These are phyloP conservation scores for Apiospora hydei DNA, from an alignment of 2,329 filamentous ascomycete species.

Conservation along the genomic window DNA sequence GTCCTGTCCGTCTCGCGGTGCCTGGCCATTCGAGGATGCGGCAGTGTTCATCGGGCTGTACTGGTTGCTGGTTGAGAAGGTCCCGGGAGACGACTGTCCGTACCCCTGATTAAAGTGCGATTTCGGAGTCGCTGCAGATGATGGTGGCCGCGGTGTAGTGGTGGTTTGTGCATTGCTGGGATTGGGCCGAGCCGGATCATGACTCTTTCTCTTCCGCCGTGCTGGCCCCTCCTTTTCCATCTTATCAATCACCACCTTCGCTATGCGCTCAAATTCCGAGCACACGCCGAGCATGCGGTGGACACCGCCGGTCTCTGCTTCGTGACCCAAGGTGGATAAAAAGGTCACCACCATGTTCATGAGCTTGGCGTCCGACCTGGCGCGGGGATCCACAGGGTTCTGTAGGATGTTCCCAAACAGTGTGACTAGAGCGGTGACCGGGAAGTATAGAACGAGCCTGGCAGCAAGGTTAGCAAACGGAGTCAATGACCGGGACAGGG, in stretches of 20 bases:
- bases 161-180: conserved; percentile 33
- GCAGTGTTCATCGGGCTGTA: conserved; percentile 50
- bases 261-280: conserved; percentile 95
- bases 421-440: conserved; percentile 92
- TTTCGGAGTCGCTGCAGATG: conserved; percentile 38
- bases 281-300: conserved; percentile 94
- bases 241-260: conserved; percentile 88
- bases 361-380: conserved; percentile 85
- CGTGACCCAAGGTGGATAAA: conserved; percentile 84
- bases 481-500: not conserved
- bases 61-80: conserved; percentile 41
- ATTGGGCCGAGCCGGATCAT: conserved; percentile 51
- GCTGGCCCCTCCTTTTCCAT: conserved; percentile 83
- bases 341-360: conserved; percentile 96
- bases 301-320: conserved; percentile 89
- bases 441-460: conserved; percentile 93
- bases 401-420: conserved; percentile 96
- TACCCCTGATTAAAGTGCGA: conserved; percentile 41
- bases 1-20: conserved; percentile 52
- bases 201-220: conserved; percentile 83
- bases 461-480: conserved; percentile 38
- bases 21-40: conserved; percentile 48
- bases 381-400: conserved; percentile 88
- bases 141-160: conserved; percentile 36
- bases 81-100: conserved; percentile 40